Percentiles rank a stretch among this genome's conserved stretches.
Conservation (phyloP, 768 basidiomycete genomes). For the Boletus insuetus region DNA sequence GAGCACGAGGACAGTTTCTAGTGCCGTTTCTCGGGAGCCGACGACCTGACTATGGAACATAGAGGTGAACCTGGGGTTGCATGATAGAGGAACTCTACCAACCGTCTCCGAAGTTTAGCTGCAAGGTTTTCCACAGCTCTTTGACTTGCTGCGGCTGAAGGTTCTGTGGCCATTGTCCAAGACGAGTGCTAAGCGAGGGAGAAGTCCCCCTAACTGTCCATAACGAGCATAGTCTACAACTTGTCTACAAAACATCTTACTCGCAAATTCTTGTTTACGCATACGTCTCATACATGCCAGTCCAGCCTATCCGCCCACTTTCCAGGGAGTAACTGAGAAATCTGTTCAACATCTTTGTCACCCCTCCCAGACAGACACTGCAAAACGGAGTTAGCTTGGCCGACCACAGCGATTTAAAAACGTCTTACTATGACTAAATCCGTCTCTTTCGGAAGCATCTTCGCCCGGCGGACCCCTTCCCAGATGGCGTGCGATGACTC, state of each 20-base stretch:
- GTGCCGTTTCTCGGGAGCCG: conserved; percentile 83
- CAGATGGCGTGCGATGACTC: conserved; percentile 97
- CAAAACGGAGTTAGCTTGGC: not conserved
- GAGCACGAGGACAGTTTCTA: conserved; percentile 86
- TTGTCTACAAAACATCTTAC: too few species aligned
- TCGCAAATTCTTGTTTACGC: too few species aligned
- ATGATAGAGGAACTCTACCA: conserved; percentile 30
- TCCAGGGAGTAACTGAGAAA: conserved; percentile 85
- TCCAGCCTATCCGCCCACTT: conserved; percentile 93
- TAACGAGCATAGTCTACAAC: conserved; percentile 8
- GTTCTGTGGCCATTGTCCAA: conserved; percentile 43
- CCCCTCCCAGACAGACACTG: conserved; percentile 94
- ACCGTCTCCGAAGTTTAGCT: conserved; percentile 71
- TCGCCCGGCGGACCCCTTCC: conserved; percentile 84
- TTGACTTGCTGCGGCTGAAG: conserved; percentile 40
- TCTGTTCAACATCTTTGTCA: conserved; percentile 97
- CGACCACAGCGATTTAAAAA: conserved; percentile 1
- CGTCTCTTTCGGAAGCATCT: conserved; percentile 75
- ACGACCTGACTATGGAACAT: conserved; percentile 70
- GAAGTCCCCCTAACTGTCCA: conserved; percentile 11
- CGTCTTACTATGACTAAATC: conserved; percentile 86
- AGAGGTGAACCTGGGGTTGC: conserved; percentile 34
- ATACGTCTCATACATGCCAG: conserved; percentile 68
- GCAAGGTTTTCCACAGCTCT: conserved; percentile 67
- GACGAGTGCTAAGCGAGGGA: not conserved